phyloP scores from a whole-genome alignment of 1,284 basidiomycete genomes.

The Ceratobasidium theobromae region DNA sequence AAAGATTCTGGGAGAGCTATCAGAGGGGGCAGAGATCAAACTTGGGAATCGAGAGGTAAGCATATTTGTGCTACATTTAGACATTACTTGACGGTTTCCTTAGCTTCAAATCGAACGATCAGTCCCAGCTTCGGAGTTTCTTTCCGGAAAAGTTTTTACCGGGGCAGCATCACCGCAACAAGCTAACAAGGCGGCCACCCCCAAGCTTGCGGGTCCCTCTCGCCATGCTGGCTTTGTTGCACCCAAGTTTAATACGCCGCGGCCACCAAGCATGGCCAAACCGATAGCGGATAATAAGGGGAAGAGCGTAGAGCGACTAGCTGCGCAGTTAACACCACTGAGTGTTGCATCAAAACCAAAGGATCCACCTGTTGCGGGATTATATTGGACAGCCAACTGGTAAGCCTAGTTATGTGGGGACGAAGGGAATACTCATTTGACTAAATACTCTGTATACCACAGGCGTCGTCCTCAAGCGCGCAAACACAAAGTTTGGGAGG shows the following conservation, averaged over 20 bases:
- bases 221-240: constrained; percentile 46
- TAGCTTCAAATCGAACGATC: constrained; percentile 50
- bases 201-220: constrained; percentile 38
- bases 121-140: constrained; percentile 58
- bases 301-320: constrained; percentile 44
- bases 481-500: constrained; percentile 91
- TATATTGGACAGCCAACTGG: constrained; percentile 72
- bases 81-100: neutral
- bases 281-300: constrained; percentile 37
- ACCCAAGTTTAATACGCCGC: constrained; percentile 42
- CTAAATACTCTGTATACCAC: neutral
- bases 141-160: constrained; percentile 66
- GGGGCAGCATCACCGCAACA: constrained; percentile 40
- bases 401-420: constrained; percentile 41
- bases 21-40: constrained; percentile 57
- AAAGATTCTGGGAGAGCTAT: constrained; percentile 42
- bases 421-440: neutral
- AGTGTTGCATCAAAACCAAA: constrained; percentile 19
- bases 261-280: constrained; percentile 32
- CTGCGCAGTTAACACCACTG: constrained; percentile 8
- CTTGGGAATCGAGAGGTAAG: constrained; percentile 71
- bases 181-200: constrained; percentile 37
- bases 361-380: constrained; percentile 38
- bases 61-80: neutral
- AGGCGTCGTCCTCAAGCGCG: constrained; percentile 77